A percentile compares a stretch with the other conserved stretches of the same genome.
Conservation (phyloP, 2,329 filamentous ascomycete species). For the Aspergillus tanneri region DNA sequence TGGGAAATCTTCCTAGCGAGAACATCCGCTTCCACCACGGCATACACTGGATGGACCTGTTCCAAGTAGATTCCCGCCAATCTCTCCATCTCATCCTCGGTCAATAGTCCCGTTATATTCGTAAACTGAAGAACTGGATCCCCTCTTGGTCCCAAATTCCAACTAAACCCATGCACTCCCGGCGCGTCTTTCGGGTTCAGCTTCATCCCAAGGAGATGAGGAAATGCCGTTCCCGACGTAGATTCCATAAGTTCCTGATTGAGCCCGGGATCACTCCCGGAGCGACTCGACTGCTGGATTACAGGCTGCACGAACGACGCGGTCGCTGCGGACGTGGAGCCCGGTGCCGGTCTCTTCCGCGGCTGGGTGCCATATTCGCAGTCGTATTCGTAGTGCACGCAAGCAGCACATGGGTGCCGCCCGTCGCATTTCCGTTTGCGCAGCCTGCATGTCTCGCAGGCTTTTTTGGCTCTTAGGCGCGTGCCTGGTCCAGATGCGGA, state of each 20-base stretch:
- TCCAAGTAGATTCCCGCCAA: slow-evolving; percentile 51
- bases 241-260: slow-evolving; percentile 45
- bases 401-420: slow-evolving; percentile 51
- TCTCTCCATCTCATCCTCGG: slow-evolving; percentile 47
- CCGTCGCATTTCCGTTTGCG: slow-evolving; percentile 58
- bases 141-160: slow-evolving; percentile 46
- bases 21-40: slow-evolving; percentile 40
- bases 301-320: too few species aligned
- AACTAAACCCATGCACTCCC: slow-evolving; percentile 54
- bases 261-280: slow-evolving; percentile 1
- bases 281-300: too few species aligned
- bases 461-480: neutral
- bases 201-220: slow-evolving; percentile 51
- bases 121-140: slow-evolving; percentile 35
- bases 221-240: slow-evolving; percentile 57
- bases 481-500: neutral
- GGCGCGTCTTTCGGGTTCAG: slow-evolving; percentile 55
- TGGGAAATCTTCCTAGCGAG: slow-evolving; percentile 26
- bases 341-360: slow-evolving; percentile 13
- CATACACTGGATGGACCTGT: slow-evolving; percentile 54
- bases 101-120: slow-evolving; percentile 38
- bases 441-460: slow-evolving; percentile 53
- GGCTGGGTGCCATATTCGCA: slow-evolving; percentile 13
- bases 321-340: slow-evolving; percentile 28
- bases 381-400: slow-evolving; percentile 24